Evolutionary conservation across 495 filamentous ascomycete genomes (phyloP).

Genomic region (Talaromyces stipitatus): DNA sequence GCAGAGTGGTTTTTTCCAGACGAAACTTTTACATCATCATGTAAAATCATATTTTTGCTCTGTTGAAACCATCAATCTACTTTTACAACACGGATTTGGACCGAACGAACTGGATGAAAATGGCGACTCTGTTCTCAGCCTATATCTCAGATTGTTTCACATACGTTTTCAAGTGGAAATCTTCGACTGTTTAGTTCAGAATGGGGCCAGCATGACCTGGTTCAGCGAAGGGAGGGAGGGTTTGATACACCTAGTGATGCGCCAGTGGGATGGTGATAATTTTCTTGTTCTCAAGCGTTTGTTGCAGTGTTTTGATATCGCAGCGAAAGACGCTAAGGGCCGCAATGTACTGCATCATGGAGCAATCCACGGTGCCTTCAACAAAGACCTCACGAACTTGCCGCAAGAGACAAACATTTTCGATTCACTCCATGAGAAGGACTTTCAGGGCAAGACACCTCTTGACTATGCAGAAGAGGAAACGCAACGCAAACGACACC

Average conservation of each 20-base stretch:
- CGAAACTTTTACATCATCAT: background rate
- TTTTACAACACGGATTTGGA: background rate
- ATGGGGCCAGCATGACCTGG: background rate
- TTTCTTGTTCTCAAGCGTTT: conserved; percentile 3
- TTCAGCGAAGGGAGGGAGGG: background rate
- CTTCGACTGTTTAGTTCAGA: background rate
- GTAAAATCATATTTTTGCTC: background rate
- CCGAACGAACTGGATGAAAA: background rate
- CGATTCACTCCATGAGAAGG: conserved; percentile 3
- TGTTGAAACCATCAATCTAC: background rate
- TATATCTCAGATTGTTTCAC: conserved; percentile 2
- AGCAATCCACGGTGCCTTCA: conserved; percentile 9
- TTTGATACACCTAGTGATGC: conserved; percentile 7
- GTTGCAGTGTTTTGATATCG: conserved; percentile 6
- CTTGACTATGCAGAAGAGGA: conserved; percentile 12
- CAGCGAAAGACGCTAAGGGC: conserved; percentile 6
- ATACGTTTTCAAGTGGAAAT: background rate
- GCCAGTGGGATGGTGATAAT: conserved; percentile 4
- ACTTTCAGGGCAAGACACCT: conserved; percentile 9
- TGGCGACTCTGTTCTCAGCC: conserved; percentile 3
- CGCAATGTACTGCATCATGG: conserved; percentile 9
- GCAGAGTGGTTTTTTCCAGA: background rate
- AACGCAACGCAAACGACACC: conserved; percentile 4
- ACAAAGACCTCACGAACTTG: conserved; percentile 6
- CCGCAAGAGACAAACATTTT: background rate